Conservation (phyloP, 441 rosid genomes). For the Adansonia gregorii region DNA sequence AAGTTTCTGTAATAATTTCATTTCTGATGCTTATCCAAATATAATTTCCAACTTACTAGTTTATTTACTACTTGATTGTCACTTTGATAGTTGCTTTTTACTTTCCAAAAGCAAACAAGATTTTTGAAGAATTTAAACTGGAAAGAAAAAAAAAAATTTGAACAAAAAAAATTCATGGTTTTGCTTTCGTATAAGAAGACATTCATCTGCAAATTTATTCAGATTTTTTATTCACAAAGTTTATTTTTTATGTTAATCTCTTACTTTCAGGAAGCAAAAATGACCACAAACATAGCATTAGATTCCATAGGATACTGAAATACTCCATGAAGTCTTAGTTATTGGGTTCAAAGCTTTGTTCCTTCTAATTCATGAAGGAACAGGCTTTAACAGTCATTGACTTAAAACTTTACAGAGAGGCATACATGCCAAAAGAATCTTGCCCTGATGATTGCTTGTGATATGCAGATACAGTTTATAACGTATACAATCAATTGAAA, state of each 20-base stretch:
- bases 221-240: not conserved
- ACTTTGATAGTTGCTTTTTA: not conserved
- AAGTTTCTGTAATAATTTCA: not conserved
- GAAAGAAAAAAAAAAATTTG: not conserved
- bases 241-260: not conserved
- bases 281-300: slow-evolving; percentile 5
- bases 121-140: not conserved
- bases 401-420: not conserved
- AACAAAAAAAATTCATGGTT: not conserved
- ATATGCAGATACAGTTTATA: slow-evolving; percentile 33
- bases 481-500: slow-evolving; percentile 42
- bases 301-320: not conserved
- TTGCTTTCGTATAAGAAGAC: not conserved
- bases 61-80: not conserved
- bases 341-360: not conserved
- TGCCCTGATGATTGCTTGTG: slow-evolving; percentile 23
- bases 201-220: not conserved
- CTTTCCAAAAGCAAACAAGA: slow-evolving; percentile 8
- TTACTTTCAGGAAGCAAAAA: not conserved
- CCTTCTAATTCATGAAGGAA: not conserved
- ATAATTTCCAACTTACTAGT: not conserved
- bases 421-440: not conserved
- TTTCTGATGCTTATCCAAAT: slow-evolving; percentile 12
- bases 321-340: not conserved
- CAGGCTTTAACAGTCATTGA: not conserved